Conservation (phyloP, 306 rosid genomes). For the Glycine soja region DNA sequence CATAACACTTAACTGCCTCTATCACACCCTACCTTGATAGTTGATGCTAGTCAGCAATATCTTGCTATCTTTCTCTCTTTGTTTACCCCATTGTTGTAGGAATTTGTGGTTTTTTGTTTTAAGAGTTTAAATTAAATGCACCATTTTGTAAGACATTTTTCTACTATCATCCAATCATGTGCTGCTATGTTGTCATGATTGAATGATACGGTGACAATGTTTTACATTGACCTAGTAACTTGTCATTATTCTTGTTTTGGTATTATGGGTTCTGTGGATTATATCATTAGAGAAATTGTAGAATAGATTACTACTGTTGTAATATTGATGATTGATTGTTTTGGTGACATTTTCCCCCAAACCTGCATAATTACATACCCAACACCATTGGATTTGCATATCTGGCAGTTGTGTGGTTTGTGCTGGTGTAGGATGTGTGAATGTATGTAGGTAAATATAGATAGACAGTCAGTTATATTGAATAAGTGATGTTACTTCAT, state of each 20-base stretch:
- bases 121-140: neutral
- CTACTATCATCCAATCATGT: neutral
- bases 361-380: neutral
- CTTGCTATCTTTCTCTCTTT: neutral
- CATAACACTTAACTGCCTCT: neutral
- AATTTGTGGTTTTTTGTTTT: neutral
- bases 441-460: conserved; percentile 1
- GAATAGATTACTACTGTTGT: conserved; percentile 15
- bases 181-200: neutral
- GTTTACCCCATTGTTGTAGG: neutral
- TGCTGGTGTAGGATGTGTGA: neutral
- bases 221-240: neutral
- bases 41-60: conserved; percentile 2
- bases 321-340: conserved; percentile 20
- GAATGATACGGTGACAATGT: neutral
- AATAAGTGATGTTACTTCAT: conserved; percentile 43
- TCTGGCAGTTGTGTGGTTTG: conserved; percentile 29
- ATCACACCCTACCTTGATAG: conserved; percentile 4
- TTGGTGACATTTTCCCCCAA: conserved; percentile 19
- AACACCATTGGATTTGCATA: conserved; percentile 1
- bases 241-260: conserved; percentile 14
- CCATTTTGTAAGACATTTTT: too few species aligned
- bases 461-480: conserved; percentile 2
- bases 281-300: conserved; percentile 12
- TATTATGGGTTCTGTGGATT: neutral